A percentile compares a stretch with the other conserved stretches of the same genome.
Conservation (phyloP, 805 yeast genomes). For the Saccharomyces paradoxus region DNA sequence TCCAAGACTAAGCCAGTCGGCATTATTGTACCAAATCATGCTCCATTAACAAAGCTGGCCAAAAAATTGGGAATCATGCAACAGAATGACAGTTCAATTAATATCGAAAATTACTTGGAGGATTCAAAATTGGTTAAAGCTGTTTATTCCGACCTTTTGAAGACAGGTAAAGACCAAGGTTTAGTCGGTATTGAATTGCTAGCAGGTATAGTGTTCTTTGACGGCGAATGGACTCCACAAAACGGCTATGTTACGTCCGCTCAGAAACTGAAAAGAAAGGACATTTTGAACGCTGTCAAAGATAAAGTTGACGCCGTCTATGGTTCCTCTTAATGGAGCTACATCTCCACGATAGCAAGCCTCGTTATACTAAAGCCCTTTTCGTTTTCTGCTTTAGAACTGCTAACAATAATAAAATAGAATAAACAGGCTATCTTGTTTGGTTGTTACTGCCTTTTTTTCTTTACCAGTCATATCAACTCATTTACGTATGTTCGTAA, state of each 20-base stretch:
- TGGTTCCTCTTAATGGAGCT: neutral
- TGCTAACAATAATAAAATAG: neutral
- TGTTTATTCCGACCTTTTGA: slow-evolving; percentile 50
- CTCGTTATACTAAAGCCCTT: neutral
- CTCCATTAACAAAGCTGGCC: slow-evolving; percentile 52
- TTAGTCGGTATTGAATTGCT: slow-evolving; percentile 79
- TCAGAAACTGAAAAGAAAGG: slow-evolving; percentile 90
- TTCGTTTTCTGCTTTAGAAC: neutral
- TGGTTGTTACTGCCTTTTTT: neutral
- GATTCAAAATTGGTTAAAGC: slow-evolving; percentile 49
- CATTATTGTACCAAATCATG: slow-evolving; percentile 75
- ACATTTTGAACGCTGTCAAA: slow-evolving; percentile 65
- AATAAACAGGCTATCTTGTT: neutral
- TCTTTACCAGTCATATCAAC: neutral
- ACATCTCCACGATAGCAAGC: neutral
- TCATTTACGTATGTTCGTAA: neutral
- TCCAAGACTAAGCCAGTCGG: slow-evolving; percentile 86
- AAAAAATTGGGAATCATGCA: slow-evolving; percentile 46
- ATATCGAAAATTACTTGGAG: slow-evolving; percentile 39
- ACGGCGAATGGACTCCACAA: slow-evolving; percentile 97
- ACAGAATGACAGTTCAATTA: slow-evolving; percentile 33
- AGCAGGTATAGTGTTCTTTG: slow-evolving; percentile 66
- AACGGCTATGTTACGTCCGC: slow-evolving; percentile 91
- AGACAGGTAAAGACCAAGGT: slow-evolving; percentile 75
- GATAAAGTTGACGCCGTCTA: slow-evolving; percentile 63